A percentile compares a stretch with the other conserved stretches of the same genome.
Evolutionary conservation across 2,329 filamentous ascomycete genomes (phyloP).

Genomic region (Penicillium digitatum): DNA sequence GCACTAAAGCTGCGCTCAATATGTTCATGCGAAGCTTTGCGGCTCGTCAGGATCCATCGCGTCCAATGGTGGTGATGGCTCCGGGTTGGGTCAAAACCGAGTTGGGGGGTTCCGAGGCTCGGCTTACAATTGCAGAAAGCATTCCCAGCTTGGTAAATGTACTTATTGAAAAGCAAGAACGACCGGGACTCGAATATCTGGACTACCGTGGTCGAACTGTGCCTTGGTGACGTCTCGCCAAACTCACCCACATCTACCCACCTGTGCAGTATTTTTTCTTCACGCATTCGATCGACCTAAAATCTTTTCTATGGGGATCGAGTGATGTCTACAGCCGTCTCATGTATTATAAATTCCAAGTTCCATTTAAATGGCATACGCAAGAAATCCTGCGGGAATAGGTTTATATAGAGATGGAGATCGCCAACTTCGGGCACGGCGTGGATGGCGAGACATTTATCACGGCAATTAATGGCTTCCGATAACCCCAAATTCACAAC

Average conservation of each 20-base stretch:
- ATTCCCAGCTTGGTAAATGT: background rate
- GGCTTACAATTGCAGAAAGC: conserved; percentile 1
- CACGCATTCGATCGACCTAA: background rate
- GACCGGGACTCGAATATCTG: background rate
- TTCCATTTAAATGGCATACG: no score
- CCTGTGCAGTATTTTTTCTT: background rate
- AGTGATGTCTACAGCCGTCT: background rate
- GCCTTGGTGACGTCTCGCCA: background rate
- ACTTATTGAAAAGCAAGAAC: background rate
- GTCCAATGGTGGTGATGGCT: background rate
- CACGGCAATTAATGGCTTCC: no score
- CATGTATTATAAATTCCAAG: background rate
- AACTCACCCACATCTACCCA: background rate
- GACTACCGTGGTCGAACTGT: background rate
- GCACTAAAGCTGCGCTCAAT: background rate
- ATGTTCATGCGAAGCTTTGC: conserved; percentile 5
- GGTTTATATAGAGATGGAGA: no score
- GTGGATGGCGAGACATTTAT: no score
- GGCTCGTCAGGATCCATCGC: background rate
- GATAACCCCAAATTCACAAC: no score
- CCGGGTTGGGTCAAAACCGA: conserved; percentile 2
- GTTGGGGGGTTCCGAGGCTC: background rate
- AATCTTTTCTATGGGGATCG: background rate
- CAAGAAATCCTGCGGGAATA: no score
- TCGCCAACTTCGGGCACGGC: background rate